phyloP scores from a whole-genome alignment of 2,329 filamentous ascomycete species.

The Neofusicoccum parvum region DNA sequence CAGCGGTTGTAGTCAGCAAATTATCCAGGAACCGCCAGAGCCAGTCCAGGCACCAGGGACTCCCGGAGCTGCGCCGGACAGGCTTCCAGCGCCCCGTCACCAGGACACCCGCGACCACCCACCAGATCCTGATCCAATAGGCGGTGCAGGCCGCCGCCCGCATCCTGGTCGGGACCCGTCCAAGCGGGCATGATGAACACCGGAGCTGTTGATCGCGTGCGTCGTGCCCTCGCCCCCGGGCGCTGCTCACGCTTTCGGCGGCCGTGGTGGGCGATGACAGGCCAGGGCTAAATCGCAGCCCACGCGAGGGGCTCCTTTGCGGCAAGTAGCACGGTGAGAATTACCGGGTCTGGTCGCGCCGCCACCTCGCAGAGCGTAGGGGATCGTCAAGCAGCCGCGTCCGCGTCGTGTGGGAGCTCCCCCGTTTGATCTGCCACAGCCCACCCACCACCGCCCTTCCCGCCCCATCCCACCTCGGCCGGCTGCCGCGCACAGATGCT shows the following conservation, averaged over 20 bases:
- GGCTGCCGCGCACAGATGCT: neutral
- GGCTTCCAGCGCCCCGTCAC: neutral
- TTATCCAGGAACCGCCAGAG: neutral
- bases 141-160: neutral
- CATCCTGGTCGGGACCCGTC: neutral
- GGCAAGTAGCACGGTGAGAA: neutral
- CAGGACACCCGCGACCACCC: neutral
- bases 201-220: constrained; percentile 11
- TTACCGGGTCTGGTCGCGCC: neutral
- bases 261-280: neutral
- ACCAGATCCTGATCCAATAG: neutral
- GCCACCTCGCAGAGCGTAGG: neutral
- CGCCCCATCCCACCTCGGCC: neutral
- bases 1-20: neutral
- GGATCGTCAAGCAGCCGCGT: neutral
- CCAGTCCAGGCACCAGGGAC: neutral
- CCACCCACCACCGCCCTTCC: neutral
- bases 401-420: neutral
- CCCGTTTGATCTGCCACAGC: neutral
- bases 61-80: no score
- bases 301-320: neutral
- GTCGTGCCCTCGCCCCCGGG: neutral
- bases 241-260: neutral
- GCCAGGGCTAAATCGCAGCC: neutral
- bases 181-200: neutral